These are phyloP conservation scores for Actinomortierella ambigua DNA, from an alignment of 371 early-diverging fungal species.

Conservation along the genomic window DNA sequence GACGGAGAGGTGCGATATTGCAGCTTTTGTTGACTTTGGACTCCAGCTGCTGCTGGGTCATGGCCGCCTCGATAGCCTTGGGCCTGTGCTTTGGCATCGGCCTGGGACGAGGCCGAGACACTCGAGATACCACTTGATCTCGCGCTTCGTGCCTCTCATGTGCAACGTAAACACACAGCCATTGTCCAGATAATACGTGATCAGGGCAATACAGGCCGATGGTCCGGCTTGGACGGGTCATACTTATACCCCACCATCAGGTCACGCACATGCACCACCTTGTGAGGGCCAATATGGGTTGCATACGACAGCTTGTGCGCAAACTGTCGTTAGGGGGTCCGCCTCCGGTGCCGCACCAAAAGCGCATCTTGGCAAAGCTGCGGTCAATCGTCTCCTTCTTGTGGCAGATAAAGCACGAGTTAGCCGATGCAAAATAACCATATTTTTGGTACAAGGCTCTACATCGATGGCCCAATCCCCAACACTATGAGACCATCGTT, in stretches of 20 bases:
- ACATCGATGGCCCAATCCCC: too few relatives aligned
- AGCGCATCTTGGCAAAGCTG: constrained; percentile 87
- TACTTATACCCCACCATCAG: constrained; percentile 90
- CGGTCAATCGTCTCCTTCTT: constrained; percentile 69
- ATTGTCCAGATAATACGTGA: constrained; percentile 84
- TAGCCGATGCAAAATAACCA: constrained; percentile 86
- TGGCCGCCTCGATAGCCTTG: constrained; percentile 57
- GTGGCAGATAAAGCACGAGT: constrained; percentile 88
- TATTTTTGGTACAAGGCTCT: constrained; percentile 88
- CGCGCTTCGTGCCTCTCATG: constrained; percentile 94
- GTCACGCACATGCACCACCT: constrained; percentile 81
- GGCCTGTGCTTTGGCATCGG: constrained; percentile 56
- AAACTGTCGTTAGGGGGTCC: constrained; percentile 32
- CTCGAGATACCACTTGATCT: constrained; percentile 95
- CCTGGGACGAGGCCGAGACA: constrained; percentile 52
- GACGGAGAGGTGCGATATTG: constrained; percentile 27
- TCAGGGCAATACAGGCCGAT: constrained; percentile 86
- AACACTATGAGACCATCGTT: too few relatives aligned
- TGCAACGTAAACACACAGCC: constrained; percentile 76
- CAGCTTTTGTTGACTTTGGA: constrained; percentile 59
- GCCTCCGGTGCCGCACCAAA: constrained; percentile 56
- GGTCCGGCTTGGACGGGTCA: constrained; percentile 71
- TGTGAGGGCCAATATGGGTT: constrained; percentile 65
- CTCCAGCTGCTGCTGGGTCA: constrained; percentile 59
- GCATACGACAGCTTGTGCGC: constrained; percentile 72